Percentiles rank a stretch among this genome's conserved stretches.
These are phyloP conservation scores for Pichia sorboxylosa DNA, from an alignment of 1,139 yeast species.

Conservation along the genomic window DNA sequence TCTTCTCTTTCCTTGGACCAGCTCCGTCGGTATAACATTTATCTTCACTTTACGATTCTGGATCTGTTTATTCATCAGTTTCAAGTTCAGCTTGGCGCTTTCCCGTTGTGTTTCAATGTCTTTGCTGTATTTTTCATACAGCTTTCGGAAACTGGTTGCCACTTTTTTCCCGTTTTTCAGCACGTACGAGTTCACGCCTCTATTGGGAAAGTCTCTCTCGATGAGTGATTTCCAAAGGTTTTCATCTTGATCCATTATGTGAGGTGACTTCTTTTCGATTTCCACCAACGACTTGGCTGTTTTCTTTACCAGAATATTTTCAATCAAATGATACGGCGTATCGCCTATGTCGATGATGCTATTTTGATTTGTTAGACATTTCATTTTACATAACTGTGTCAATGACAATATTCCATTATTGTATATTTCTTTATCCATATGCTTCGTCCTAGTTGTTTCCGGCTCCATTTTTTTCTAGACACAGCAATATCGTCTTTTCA, in stretches of 20 bases:
- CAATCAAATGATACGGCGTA: constrained; percentile 24
- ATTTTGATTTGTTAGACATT: constrained; percentile 22
- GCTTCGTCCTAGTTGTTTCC: neutral
- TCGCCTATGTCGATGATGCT: constrained; percentile 22
- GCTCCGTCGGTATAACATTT: constrained; percentile 17
- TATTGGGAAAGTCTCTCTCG: constrained; percentile 22
- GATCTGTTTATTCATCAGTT: constrained; percentile 17
- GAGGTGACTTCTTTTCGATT: constrained; percentile 23
- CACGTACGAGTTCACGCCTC: constrained; percentile 13
- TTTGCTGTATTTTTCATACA: constrained; percentile 18
- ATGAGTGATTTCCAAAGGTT: constrained; percentile 24
- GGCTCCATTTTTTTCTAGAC: neutral
- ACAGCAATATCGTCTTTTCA: neutral
- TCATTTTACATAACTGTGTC: constrained; percentile 18
- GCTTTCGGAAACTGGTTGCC: constrained; percentile 14
- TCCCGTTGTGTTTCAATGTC: constrained; percentile 19
- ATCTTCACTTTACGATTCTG: constrained; percentile 17
- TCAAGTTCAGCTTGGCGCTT: constrained; percentile 20
- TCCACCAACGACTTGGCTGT: constrained; percentile 20
- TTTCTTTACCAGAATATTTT: constrained; percentile 24
- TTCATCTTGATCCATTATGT: constrained; percentile 19
- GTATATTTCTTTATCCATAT: neutral
- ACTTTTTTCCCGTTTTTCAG: constrained; percentile 11
- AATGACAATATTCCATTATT: constrained; percentile 17
- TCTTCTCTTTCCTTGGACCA: neutral